Evolutionary conservation across 805 yeast species (phyloP).

Genomic region (Metschnikowia lachancei): DNA sequence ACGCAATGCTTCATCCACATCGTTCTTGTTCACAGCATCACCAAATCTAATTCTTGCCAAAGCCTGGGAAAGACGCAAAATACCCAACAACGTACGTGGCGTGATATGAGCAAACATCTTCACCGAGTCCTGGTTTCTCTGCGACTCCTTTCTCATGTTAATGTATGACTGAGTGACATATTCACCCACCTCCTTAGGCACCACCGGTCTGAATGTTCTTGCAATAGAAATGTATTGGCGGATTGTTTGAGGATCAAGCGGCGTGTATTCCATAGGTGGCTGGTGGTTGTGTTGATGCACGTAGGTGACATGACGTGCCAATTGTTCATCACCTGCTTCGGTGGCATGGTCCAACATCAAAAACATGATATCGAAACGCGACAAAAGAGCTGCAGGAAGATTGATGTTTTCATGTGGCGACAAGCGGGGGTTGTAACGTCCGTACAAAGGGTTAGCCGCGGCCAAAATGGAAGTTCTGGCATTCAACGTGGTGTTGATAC

Average conservation of each 20-base stretch:
- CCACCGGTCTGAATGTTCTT: conserved; percentile 77
- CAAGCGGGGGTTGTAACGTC: conserved; percentile 85
- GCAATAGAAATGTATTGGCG: conserved; percentile 87
- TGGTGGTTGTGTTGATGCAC: conserved; percentile 93
- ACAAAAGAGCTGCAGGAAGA: conserved; percentile 91
- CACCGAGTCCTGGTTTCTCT: conserved; percentile 69
- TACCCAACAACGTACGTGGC: conserved; percentile 90
- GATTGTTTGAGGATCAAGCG: conserved; percentile 74
- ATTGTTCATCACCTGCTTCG: conserved; percentile 73
- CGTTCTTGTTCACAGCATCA: conserved; percentile 64
- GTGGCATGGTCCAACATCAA: conserved; percentile 82
- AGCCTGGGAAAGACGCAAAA: conserved; percentile 91
- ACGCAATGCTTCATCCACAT: conserved; percentile 94
- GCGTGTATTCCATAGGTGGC: conserved; percentile 72
- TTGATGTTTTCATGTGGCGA: conserved; percentile 95
- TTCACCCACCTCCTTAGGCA: conserved; percentile 79
- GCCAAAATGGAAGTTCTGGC: conserved; percentile 95
- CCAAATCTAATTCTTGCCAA: conserved; percentile 85
- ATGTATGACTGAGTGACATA: conserved; percentile 84
- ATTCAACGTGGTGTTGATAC: conserved; percentile 91
- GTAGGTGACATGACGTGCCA: conserved; percentile 91
- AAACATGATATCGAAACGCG: conserved; percentile 90
- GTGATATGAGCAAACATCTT: conserved; percentile 88
- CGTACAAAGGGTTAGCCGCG: conserved; percentile 97
- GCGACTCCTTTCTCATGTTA: conserved; percentile 88